A percentile compares a stretch with the other conserved stretches of the same genome.
Evolutionary conservation across 2,329 filamentous ascomycete genomes (phyloP).

Genomic region (Thermothelomyces thermophilus): DNA sequence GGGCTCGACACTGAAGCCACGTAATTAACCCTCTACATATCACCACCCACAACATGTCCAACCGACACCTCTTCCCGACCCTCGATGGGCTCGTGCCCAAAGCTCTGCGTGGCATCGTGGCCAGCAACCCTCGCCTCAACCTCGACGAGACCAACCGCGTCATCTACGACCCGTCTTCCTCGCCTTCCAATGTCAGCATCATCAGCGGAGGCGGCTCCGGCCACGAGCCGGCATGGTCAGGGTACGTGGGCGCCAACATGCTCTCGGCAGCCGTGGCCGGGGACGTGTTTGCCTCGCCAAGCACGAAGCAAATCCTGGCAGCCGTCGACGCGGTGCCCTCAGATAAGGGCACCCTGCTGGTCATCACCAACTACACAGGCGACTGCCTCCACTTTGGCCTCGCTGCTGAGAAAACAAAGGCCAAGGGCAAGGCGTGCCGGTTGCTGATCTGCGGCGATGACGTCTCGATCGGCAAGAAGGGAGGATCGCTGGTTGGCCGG

Average conservation of each 20-base stretch:
- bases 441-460: conserved; percentile 60
- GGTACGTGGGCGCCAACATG: conserved; percentile 56
- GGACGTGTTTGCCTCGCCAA: conserved; percentile 58
- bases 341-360: conserved; percentile 49
- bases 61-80: conserved; percentile 46
- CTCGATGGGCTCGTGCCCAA: conserved; percentile 49
- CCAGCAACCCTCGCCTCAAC: conserved; percentile 46
- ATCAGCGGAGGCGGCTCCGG: conserved; percentile 52
- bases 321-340: conserved; percentile 51
- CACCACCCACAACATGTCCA: conserved; percentile 38
- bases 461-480: conserved; percentile 54
- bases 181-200: conserved; percentile 41
- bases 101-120: conserved; percentile 43
- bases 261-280: conserved; percentile 55
- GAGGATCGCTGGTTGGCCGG: conserved; percentile 52
- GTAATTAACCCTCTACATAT: not conserved
- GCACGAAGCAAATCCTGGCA: conserved; percentile 55
- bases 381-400: conserved; percentile 58
- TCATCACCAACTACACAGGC: conserved; percentile 60
- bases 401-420: conserved; percentile 51
- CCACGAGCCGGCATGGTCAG: conserved; percentile 57
- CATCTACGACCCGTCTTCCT: conserved; percentile 42
- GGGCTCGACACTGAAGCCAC: not conserved
- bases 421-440: conserved; percentile 45
- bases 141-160: conserved; percentile 47